Evolutionary conservation across 2,329 filamentous ascomycete genomes (phyloP).

Genomic region (Tolypocladium cylindrosporum): DNA sequence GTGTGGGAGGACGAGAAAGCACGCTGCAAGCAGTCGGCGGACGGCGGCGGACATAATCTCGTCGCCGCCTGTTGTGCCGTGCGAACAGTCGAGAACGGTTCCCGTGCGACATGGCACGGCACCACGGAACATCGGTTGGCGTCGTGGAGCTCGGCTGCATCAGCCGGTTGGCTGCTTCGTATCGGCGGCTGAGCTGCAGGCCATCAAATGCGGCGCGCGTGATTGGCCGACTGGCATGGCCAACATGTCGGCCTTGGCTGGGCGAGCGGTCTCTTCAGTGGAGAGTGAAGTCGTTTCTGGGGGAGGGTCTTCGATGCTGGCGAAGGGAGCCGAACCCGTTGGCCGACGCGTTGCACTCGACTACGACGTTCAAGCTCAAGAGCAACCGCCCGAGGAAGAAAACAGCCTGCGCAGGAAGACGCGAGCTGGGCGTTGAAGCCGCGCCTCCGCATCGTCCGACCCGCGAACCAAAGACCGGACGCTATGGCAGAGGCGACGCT

Average conservation of each 20-base stretch:
- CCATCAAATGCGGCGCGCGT: neutral
- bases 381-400: too few species aligned
- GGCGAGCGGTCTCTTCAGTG: neutral
- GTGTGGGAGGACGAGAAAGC: neutral
- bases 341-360: neutral
- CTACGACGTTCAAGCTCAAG: neutral
- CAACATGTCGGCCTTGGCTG: neutral
- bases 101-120: neutral
- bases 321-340: neutral
- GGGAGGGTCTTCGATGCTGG: neutral
- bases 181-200: constrained; percentile 3
- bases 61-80: neutral
- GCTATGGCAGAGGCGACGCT: too few species aligned
- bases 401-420: neutral
- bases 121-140: neutral
- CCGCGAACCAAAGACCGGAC: neutral
- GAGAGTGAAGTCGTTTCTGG: neutral
- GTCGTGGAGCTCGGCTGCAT: neutral
- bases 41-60: neutral
- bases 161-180: constrained; percentile 1
- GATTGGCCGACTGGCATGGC: neutral
- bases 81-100: neutral
- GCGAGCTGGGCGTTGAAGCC: neutral
- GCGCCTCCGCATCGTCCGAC: neutral
- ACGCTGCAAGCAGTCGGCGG: too few species aligned